Conservation (phyloP, 129 eudicot genomes). For the Apium graveolens region DNA sequence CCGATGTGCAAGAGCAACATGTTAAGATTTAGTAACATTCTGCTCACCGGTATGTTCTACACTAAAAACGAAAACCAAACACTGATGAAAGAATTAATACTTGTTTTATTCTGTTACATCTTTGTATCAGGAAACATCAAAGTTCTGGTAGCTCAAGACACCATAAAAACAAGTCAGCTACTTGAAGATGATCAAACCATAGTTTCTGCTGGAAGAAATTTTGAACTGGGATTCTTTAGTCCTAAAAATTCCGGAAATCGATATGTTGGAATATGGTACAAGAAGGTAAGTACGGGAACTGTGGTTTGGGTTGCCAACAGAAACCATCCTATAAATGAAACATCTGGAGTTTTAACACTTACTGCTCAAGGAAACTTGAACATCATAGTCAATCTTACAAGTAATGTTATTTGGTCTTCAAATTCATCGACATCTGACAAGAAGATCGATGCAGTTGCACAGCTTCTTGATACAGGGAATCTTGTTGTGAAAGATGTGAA, state of each 20-base stretch:
- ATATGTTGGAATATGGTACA: conserved; percentile 14
- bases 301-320: conserved; percentile 16
- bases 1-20: background rate
- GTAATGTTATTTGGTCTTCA: conserved; percentile 8
- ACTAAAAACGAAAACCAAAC: background rate
- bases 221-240: conserved; percentile 15
- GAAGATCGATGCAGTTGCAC: conserved; percentile 12
- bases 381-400: background rate
- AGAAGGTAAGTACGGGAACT: conserved; percentile 1
- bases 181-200: conserved; percentile 1
- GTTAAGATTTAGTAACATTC: background rate
- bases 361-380: conserved; percentile 1
- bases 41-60: background rate
- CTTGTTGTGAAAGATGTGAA: conserved; percentile 21
- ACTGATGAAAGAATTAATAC: background rate
- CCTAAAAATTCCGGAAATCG: conserved; percentile 2
- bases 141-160: background rate
- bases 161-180: background rate
- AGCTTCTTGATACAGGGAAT: conserved; percentile 36
- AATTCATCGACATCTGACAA: background rate
- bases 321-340: background rate
- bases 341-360: conserved; percentile 5
- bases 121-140: background rate
- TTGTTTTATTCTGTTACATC: background rate
- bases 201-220: conserved; percentile 7